Conservation (phyloP, 208 protist species). For the Leishmania martiniquensis region DNA sequence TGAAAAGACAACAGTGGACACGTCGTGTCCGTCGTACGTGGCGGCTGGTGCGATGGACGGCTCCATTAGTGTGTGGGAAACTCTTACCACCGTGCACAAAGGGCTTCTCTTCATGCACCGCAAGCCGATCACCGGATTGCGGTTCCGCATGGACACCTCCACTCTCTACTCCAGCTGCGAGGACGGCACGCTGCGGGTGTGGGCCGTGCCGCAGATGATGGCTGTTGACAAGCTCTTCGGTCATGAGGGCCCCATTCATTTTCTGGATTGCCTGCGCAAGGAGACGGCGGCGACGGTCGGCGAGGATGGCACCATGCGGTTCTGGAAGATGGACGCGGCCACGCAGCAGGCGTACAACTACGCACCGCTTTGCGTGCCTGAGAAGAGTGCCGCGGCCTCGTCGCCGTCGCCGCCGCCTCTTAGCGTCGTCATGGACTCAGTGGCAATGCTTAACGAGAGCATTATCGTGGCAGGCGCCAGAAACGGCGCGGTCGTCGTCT, state of each 20-base stretch:
- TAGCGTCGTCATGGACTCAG: constrained; percentile 66
- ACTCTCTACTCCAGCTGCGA: constrained; percentile 75
- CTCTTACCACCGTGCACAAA: constrained; percentile 56
- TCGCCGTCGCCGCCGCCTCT: constrained; percentile 2
- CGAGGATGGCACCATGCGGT: constrained; percentile 88
- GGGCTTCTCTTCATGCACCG: constrained; percentile 87
- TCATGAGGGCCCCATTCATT: constrained; percentile 69
- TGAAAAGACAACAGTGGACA: constrained; percentile 84
- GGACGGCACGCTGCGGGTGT: constrained; percentile 89
- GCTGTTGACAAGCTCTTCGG: constrained; percentile 89
- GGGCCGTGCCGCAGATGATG: constrained; percentile 86
- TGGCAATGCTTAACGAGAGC: constrained; percentile 84
- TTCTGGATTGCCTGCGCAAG: constrained; percentile 61
- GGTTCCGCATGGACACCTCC: constrained; percentile 69
- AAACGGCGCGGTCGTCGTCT: constrained; percentile 86
- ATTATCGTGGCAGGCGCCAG: constrained; percentile 64
- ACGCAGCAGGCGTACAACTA: constrained; percentile 82
- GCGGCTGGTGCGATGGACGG: constrained; percentile 80
- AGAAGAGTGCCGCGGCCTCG: background rate
- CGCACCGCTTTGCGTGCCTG: constrained; percentile 15
- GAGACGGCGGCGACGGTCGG: constrained; percentile 84
- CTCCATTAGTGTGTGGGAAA: constrained; percentile 85
- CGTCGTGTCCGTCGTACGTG: constrained; percentile 79
- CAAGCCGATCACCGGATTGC: constrained; percentile 81
- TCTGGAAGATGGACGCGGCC: constrained; percentile 88